Evolutionary conservation across 1,284 basidiomycete species (phyloP).

Genomic region (Ustilago sp.): DNA sequence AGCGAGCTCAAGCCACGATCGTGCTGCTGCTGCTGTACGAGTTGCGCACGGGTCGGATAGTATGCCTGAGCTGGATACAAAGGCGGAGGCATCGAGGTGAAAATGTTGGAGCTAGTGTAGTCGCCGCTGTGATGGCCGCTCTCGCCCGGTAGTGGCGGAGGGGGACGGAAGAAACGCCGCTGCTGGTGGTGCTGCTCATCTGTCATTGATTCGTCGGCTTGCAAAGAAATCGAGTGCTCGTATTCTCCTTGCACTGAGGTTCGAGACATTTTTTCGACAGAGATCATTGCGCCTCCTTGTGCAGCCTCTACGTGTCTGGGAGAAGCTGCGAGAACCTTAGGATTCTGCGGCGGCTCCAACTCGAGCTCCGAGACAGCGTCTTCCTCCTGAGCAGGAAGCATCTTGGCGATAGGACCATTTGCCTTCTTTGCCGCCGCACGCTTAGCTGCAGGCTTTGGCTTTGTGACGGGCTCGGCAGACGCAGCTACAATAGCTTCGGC

Average conservation of each 20-base stretch:
- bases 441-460: constrained; percentile 11
- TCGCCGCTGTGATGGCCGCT: background rate
- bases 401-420: constrained; percentile 28
- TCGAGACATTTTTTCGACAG: background rate
- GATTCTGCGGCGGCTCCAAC: constrained; percentile 17
- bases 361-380: constrained; percentile 35
- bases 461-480: background rate
- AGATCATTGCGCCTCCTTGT: background rate
- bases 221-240: background rate
- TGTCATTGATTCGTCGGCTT: background rate
- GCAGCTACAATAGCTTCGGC: background rate
- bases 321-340: too few species aligned
- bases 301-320: too few species aligned
- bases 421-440: constrained; percentile 12
- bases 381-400: constrained; percentile 25
- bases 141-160: background rate
- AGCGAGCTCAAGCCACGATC: constrained; percentile 22
- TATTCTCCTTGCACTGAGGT: background rate
- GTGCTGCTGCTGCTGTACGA: constrained; percentile 25
- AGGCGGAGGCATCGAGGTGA: constrained; percentile 23
- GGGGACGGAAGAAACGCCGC: background rate
- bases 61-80: constrained; percentile 37
- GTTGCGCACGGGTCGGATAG: constrained; percentile 22
- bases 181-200: constrained; percentile 7
- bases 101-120: constrained; percentile 17